Percentiles rank a stretch among this genome's conserved stretches.
phyloP scores from a whole-genome alignment of 495 filamentous ascomycete genomes.

The Polyplosphaeria fusca region DNA sequence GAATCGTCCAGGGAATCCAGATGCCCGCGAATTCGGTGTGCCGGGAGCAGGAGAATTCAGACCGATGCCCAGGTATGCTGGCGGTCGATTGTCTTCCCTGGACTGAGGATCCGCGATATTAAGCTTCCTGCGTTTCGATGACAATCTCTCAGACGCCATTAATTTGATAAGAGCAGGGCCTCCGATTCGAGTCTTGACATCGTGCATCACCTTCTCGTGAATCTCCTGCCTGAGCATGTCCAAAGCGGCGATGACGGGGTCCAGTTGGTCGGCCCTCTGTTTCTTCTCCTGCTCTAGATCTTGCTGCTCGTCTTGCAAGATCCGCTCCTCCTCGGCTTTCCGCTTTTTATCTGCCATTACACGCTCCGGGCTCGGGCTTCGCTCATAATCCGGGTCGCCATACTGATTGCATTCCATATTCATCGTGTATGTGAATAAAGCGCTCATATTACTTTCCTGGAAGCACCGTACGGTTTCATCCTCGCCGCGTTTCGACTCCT shows the following conservation, averaged over 20 bases:
- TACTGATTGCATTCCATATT: slow-evolving; percentile 77
- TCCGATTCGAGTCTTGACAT: slow-evolving; percentile 79
- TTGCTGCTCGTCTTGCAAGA: slow-evolving; percentile 66
- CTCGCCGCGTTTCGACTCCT: slow-evolving; percentile 69
- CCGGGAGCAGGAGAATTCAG: slow-evolving; percentile 56
- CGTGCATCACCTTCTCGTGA: slow-evolving; percentile 75
- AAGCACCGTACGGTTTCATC: slow-evolving; percentile 76
- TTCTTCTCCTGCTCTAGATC: slow-evolving; percentile 85
- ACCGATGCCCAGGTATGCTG: slow-evolving; percentile 50
- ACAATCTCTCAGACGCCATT: slow-evolving; percentile 77
- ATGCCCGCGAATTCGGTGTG: slow-evolving; percentile 66
- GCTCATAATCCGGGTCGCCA: slow-evolving; percentile 64
- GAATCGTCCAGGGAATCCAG: slow-evolving; percentile 34
- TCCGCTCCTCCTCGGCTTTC: slow-evolving; percentile 52
- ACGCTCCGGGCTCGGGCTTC: slow-evolving; percentile 58
- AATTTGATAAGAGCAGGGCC: slow-evolving; percentile 77
- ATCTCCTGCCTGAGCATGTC: slow-evolving; percentile 76
- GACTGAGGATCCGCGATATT: slow-evolving; percentile 71
- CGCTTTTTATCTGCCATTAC: slow-evolving; percentile 52
- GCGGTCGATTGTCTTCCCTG: slow-evolving; percentile 46
- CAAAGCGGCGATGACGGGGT: slow-evolving; percentile 78
- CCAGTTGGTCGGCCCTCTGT: slow-evolving; percentile 74
- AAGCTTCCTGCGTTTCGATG: slow-evolving; percentile 67
- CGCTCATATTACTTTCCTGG: slow-evolving; percentile 64
- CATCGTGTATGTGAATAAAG: slow-evolving; percentile 90